Percentiles rank a stretch among this genome's conserved stretches.
These are phyloP conservation scores for Aureobasidium sp. DNA, from an alignment of 2,329 filamentous ascomycete genomes.

Conservation along the genomic window DNA sequence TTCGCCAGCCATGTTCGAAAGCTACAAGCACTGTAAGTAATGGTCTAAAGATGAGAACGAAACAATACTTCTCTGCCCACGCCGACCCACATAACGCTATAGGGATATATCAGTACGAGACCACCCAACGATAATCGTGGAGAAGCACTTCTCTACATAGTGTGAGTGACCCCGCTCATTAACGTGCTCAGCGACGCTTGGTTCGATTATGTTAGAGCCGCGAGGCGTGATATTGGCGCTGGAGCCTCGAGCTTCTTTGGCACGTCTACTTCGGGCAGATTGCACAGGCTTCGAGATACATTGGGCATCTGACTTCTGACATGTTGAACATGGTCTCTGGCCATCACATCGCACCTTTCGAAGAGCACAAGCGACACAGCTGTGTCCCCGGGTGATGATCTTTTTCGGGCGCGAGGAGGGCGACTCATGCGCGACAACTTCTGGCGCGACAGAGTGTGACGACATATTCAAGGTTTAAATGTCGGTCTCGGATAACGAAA, in stretches of 20 bases:
- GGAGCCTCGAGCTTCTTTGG: slow-evolving; percentile 16
- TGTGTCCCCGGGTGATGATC: slow-evolving; percentile 12
- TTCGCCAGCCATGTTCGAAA: neutral
- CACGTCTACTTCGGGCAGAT: slow-evolving; percentile 30
- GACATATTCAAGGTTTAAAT: neutral
- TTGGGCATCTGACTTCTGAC: slow-evolving; percentile 24
- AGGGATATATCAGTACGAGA: neutral
- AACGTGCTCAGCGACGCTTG: neutral
- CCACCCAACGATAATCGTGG: neutral
- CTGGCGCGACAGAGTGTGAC: neutral
- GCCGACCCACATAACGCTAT: slow-evolving; percentile 13
- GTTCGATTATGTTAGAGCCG: neutral
- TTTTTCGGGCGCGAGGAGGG: neutral
- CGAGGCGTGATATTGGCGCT: neutral
- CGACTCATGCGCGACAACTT: neutral
- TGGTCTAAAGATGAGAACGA: slow-evolving; percentile 12
- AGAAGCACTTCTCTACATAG: slow-evolving; percentile 32
- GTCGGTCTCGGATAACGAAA: neutral
- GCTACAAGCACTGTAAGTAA: slow-evolving; percentile 13
- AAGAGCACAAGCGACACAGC: slow-evolving; percentile 24
- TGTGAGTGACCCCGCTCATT: slow-evolving; percentile 28
- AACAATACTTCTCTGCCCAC: slow-evolving; percentile 21
- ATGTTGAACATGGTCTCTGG: slow-evolving; percentile 27
- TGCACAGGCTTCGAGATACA: slow-evolving; percentile 35
- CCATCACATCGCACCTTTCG: slow-evolving; percentile 35